These are phyloP conservation scores for Botrytis fabae DNA, from an alignment of 2,329 filamentous ascomycete genomes.

Conservation along the genomic window DNA sequence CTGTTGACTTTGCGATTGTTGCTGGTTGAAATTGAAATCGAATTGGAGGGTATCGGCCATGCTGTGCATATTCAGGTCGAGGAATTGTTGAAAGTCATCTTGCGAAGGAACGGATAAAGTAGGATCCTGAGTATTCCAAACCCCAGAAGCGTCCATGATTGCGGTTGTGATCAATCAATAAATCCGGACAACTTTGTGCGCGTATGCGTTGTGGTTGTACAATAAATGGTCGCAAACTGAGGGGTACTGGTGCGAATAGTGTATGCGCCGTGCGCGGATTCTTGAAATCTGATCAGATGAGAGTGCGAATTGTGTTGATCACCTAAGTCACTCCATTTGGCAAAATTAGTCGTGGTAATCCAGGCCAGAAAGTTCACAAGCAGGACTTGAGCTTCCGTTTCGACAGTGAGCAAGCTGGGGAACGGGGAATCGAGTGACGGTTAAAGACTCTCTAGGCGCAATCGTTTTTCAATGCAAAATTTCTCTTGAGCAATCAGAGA, in stretches of 20 bases:
- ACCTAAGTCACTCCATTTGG: constrained; percentile 12
- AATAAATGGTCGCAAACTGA: constrained; percentile 15
- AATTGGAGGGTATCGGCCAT: constrained; percentile 58
- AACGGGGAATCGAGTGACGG: not conserved
- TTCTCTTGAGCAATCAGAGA: not conserved
- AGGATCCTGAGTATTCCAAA: constrained; percentile 59
- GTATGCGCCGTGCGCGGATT: constrained; percentile 10
- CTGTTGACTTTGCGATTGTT: constrained; percentile 35
- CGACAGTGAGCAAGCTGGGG: not conserved
- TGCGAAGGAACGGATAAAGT: constrained; percentile 52
- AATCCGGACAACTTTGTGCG: not conserved
- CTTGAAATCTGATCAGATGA: constrained; percentile 1
- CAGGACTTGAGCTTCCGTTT: not conserved
- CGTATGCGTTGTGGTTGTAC: not conserved
- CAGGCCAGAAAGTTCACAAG: not conserved
- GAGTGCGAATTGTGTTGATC: not conserved
- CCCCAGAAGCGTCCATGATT: constrained; percentile 40
- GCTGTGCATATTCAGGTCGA: constrained; percentile 59
- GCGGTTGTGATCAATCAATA: constrained; percentile 1
- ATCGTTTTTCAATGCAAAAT: not conserved
- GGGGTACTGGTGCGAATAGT: constrained; percentile 9
- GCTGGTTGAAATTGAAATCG: constrained; percentile 56
- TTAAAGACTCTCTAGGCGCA: not conserved
- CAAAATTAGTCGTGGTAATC: not conserved
- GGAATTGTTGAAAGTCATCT: constrained; percentile 65